These are phyloP conservation scores for Trichoderma breve DNA, from an alignment of 2,329 filamentous ascomycete species.

Conservation along the genomic window DNA sequence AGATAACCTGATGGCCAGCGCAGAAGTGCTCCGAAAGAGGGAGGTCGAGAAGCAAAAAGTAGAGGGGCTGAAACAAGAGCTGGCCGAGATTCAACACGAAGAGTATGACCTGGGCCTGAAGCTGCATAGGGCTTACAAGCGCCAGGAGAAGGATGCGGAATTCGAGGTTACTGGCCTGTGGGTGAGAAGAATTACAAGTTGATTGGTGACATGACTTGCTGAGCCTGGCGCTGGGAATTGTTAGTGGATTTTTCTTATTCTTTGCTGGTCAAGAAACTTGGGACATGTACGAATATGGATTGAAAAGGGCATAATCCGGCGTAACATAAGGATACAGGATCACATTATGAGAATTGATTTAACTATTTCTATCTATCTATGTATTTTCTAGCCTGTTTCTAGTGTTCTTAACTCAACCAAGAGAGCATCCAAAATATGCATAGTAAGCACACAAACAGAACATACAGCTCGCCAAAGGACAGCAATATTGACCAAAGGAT, in stretches of 20 bases:
- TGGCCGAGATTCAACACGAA: slow-evolving; percentile 71
- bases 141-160: slow-evolving; percentile 64
- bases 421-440: neutral
- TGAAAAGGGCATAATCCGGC: neutral
- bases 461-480: neutral
- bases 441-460: neutral
- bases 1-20: slow-evolving; percentile 65
- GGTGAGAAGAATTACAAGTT: slow-evolving; percentile 73
- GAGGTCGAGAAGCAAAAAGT: slow-evolving; percentile 64
- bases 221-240: neutral
- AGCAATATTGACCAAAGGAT: neutral
- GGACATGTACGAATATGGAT: neutral
- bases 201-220: slow-evolving; percentile 26
- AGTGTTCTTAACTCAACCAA: neutral
- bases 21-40: slow-evolving; percentile 58
- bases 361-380: neutral
- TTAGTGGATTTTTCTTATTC: neutral
- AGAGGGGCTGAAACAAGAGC: slow-evolving; percentile 61
- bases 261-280: neutral
- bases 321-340: neutral
- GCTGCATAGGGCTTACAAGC: slow-evolving; percentile 71
- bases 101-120: slow-evolving; percentile 77
- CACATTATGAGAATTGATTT: neutral
- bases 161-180: slow-evolving; percentile 70
- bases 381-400: neutral